Percentiles rank a stretch among this genome's conserved stretches.
phyloP scores from a whole-genome alignment of 345 rosid genomes.

The Kandelia obovata region DNA sequence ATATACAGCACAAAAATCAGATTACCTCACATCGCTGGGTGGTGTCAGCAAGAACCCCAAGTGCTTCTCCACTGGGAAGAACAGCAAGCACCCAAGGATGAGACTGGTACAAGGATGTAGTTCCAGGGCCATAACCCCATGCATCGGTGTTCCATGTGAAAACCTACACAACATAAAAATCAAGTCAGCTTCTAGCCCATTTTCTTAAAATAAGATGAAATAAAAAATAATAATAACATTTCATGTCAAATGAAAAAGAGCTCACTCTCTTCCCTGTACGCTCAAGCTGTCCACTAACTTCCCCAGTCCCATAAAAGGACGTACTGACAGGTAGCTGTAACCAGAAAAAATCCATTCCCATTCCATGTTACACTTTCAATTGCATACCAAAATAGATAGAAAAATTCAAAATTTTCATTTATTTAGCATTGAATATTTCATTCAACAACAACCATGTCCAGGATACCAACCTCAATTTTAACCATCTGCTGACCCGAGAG shows the following conservation, averaged over 20 bases:
- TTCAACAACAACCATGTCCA: not conserved
- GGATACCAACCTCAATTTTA: constrained; percentile 50
- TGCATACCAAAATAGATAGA: not conserved
- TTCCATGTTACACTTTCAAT: no score
- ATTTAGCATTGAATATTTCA: not conserved
- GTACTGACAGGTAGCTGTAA: constrained; percentile 74
- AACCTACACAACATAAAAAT: constrained; percentile 37
- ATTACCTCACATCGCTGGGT: constrained; percentile 80
- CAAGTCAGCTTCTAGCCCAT: not conserved
- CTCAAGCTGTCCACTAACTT: constrained; percentile 92
- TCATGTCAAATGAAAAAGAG: not conserved
- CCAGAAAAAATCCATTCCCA: constrained; percentile 12
- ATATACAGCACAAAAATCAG: not conserved
- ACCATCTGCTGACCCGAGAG: constrained; percentile 57
- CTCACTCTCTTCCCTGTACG: constrained; percentile 86
- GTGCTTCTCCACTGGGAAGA: constrained; percentile 79
- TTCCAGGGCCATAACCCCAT: constrained; percentile 80
- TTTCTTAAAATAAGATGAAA: not conserved
- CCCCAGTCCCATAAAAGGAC: constrained; percentile 89
- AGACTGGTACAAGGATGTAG: constrained; percentile 89
- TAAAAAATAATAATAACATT: not conserved
- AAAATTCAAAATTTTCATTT: not conserved
- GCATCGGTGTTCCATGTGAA: constrained; percentile 92
- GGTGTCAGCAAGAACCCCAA: constrained; percentile 92
- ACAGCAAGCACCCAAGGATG: constrained; percentile 93